These are phyloP conservation scores for Rhynchosporium agropyri DNA, from an alignment of 2,329 filamentous ascomycete species.

Conservation along the genomic window DNA sequence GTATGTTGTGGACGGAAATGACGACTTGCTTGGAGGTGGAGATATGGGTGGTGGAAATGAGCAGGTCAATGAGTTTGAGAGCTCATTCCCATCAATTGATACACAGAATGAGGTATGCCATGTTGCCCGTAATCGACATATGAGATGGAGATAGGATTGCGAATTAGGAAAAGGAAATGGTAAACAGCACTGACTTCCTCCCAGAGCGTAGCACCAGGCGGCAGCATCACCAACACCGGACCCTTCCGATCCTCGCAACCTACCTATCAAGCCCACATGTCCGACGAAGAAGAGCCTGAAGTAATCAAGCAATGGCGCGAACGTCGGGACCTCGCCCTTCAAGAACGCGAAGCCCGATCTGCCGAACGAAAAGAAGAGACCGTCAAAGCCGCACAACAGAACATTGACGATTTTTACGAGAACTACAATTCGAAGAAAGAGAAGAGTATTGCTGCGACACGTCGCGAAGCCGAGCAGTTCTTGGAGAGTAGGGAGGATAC, in stretches of 20 bases:
- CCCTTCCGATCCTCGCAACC: constrained; percentile 33
- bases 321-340: constrained; percentile 78
- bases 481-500: constrained; percentile 87
- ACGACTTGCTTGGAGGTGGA: constrained; percentile 72
- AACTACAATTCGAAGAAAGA: constrained; percentile 99
- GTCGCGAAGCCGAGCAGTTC: constrained; percentile 92
- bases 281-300: constrained; percentile 81
- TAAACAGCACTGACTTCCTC: constrained; percentile 4
- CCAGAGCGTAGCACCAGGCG: constrained; percentile 72
- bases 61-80: constrained; percentile 67
- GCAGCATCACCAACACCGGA: constrained; percentile 73
- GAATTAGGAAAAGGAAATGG: not conserved
- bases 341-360: constrained; percentile 83
- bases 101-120: constrained; percentile 65
- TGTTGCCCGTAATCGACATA: constrained; percentile 1
- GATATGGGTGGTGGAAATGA: constrained; percentile 44
- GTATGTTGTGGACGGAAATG: constrained; percentile 65
- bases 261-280: constrained; percentile 41
- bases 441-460: constrained; percentile 85
- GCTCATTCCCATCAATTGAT: constrained; percentile 82
- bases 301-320: constrained; percentile 92
- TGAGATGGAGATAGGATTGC: not conserved
- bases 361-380: constrained; percentile 82
- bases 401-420: constrained; percentile 99
- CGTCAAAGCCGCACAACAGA: constrained; percentile 84